Conservation (phyloP, 495 filamentous ascomycete genomes). For the Oidiodendron maius region DNA sequence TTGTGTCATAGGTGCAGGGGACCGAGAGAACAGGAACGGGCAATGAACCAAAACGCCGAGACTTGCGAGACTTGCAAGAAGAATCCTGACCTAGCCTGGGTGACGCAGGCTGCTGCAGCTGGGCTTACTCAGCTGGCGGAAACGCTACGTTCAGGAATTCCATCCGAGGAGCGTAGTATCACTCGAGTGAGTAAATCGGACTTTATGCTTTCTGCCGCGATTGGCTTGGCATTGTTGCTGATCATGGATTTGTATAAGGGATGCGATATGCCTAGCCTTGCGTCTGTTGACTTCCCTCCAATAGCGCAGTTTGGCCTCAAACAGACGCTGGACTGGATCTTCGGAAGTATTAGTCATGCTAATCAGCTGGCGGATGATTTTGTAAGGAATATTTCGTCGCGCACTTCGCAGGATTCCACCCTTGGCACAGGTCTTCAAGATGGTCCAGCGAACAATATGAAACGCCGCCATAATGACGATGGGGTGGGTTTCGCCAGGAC, state of each 20-base stretch:
- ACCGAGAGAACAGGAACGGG: slow-evolving; percentile 9
- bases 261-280: no score
- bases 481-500: slow-evolving; percentile 1
- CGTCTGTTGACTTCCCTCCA: slow-evolving; percentile 16
- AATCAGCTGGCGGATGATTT: slow-evolving; percentile 19
- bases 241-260: no score
- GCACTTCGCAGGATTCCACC: background rate
- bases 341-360: slow-evolving; percentile 15
- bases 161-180: slow-evolving; percentile 13
- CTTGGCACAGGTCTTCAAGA: slow-evolving; percentile 7
- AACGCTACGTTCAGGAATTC: slow-evolving; percentile 17
- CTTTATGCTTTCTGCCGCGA: slow-evolving; percentile 13
- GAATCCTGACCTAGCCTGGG: slow-evolving; percentile 13
- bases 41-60: slow-evolving; percentile 2
- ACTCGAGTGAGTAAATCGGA: slow-evolving; percentile 11
- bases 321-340: slow-evolving; percentile 19
- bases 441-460: slow-evolving; percentile 16
- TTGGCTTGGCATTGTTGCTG: no score
- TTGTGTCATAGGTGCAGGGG: slow-evolving; percentile 18
- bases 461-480: slow-evolving; percentile 11
- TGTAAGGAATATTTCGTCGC: slow-evolving; percentile 9
- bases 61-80: slow-evolving; percentile 12
- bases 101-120: slow-evolving; percentile 10
- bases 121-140: slow-evolving; percentile 18
- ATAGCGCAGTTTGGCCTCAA: slow-evolving; percentile 16